Conservation (phyloP, 2,329 filamentous ascomycete genomes). For the Blumeria graminis region DNA sequence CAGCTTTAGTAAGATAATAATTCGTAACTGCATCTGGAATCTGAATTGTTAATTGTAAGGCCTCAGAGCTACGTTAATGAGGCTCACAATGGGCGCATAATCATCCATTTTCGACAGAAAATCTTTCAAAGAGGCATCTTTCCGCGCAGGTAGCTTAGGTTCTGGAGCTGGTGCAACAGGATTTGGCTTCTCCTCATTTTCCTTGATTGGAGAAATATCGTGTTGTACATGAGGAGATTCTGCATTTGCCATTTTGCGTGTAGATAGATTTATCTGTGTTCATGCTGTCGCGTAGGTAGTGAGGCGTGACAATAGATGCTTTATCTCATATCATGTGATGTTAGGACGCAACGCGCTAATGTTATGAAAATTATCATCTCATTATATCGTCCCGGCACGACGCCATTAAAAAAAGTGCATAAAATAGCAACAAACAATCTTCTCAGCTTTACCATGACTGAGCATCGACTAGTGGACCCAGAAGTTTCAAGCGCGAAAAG, state of each 20-base stretch:
- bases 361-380: too few relatives aligned
- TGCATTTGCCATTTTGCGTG: conserved; percentile 12
- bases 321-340: too few relatives aligned
- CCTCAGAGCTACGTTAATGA: neutral
- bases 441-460: conserved; percentile 21
- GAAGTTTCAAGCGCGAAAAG: conserved; percentile 23
- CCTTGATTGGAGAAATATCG: conserved; percentile 12
- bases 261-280: too few relatives aligned
- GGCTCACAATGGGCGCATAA: conserved; percentile 76
- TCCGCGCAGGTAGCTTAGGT: conserved; percentile 49
- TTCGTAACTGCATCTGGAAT: conserved; percentile 94
- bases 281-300: neutral
- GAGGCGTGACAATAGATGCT: neutral
- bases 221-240: conserved; percentile 12
- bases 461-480: conserved; percentile 28
- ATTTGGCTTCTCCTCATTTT: conserved; percentile 16
- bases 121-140: conserved; percentile 78
- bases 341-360: too few relatives aligned
- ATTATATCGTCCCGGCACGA: too few relatives aligned
- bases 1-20: conserved; percentile 92
- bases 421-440: neutral
- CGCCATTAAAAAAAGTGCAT: too few relatives aligned
- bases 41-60: conserved; percentile 20
- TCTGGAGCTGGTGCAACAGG: conserved; percentile 28
- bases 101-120: conserved; percentile 95